Evolutionary conservation across 352 stramenopile species (phyloP), one percentile per base, ranked within the genome.

Genomic region (Phytophthora crassamura): DNA sequence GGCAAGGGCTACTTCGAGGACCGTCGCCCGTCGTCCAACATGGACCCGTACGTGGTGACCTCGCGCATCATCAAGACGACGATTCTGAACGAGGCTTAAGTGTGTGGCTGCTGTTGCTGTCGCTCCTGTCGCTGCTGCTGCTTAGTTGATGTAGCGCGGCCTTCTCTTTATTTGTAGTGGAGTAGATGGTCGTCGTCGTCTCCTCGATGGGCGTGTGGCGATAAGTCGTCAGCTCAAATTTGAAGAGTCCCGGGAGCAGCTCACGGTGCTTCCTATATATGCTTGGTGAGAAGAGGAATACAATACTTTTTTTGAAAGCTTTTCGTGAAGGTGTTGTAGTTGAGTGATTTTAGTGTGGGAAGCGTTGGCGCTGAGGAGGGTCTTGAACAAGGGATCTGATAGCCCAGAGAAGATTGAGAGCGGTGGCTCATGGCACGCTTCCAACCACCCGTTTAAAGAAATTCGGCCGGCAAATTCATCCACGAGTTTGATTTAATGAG

Each of bases 11-110:
- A 96, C 86, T 94, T 95, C 71, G 97, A 99, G 81, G 97, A 99
- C 80, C 91, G 97, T 69, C 91, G 97, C 61, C 97, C 97, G 35
- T 89, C 95, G 41, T 99, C 97, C 72, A 99, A 99, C 87, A 97
- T 97, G 84, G 97, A 99, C 87, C 97, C 97, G 54, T 99, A 99
- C 83, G 80, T 99, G 48, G 97, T 99, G 12, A 99, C 94, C 7
- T 70, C 85, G 67, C 98, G 97, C 78, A 98, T 99, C 69, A 94
- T 99, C 85, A 90, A 97, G 77, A 99, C 96, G 50, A 98, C 97
- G 54, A 90, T 98, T 55, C 66, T 94, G 12, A 74, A 93, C 64
- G 84, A 94, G 64, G 78, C 77, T 18, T 89, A 88, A 80, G 48
- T 54, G n/a, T n/a, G n/a, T n/a, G n/a, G n/a, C n/a, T n/a, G n/a